These are phyloP conservation scores for Neurospora cerealis DNA, from an alignment of 495 filamentous ascomycete species.

Conservation along the genomic window DNA sequence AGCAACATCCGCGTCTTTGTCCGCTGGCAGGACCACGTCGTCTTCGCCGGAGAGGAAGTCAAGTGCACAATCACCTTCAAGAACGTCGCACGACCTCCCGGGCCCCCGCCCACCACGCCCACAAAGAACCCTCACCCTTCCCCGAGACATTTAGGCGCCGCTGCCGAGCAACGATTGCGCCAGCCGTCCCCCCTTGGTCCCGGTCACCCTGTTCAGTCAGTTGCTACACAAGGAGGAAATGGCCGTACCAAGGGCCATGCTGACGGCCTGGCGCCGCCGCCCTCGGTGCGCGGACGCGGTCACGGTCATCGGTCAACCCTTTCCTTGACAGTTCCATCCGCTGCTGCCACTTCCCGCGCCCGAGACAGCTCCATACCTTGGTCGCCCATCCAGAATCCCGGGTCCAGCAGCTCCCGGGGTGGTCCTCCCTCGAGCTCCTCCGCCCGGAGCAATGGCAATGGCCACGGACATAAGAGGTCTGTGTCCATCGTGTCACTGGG, in stretches of 20 bases:
- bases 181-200: slow-evolving; percentile 16
- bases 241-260: slow-evolving; percentile 8
- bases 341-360: slow-evolving; percentile 24
- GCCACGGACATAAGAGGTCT: slow-evolving; percentile 54
- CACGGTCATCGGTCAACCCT: slow-evolving; percentile 46
- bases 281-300: slow-evolving; percentile 17
- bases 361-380: slow-evolving; percentile 22
- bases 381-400: slow-evolving; percentile 9
- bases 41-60: slow-evolving; percentile 91
- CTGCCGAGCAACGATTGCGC: slow-evolving; percentile 10
- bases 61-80: slow-evolving; percentile 94
- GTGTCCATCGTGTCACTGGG: slow-evolving; percentile 94
- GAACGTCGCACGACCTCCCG: slow-evolving; percentile 47
- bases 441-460: slow-evolving; percentile 1
- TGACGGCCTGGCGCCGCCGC: slow-evolving; percentile 28
- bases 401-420: not conserved
- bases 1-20: slow-evolving; percentile 88
- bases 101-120: not conserved
- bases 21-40: slow-evolving; percentile 78
- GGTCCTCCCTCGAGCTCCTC: not conserved
- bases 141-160: not conserved
- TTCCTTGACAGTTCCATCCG: slow-evolving; percentile 45
- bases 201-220: not conserved
- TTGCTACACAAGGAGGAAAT: not conserved
- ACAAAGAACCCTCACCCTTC: not conserved